Evolutionary conservation across 108 stramenopile genomes (phyloP), one percentile per base, ranked within the genome.

Genomic region (Nitzschia sp.): DNA sequence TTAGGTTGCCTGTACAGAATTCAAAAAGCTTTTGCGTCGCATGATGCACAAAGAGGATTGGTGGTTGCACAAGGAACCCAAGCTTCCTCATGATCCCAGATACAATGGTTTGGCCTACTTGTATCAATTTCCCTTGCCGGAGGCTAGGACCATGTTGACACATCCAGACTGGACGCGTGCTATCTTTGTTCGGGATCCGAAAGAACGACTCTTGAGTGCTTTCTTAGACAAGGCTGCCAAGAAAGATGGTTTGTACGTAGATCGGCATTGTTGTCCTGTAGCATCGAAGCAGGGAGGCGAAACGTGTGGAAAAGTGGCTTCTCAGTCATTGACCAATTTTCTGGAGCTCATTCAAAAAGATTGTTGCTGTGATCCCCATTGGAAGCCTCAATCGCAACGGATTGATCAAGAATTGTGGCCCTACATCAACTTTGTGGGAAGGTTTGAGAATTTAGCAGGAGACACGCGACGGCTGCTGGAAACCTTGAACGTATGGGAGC

Each of bases 171-270:
- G 84, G 84, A 83, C 84, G 5, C 48, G 78, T 40, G 87, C 88
- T 3, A 71, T 83, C 11, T 81, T 89, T 54, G 84, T 89, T 0
- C 53, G 88, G 10, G 84, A 89, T 80, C 88, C 88, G 7, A 80
- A 82, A 44, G 78, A 85, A 52, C 71, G 88, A 41, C 14, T 82
- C 1, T 52, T 89, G 25, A 74, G 71, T 24, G 80, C 83, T 24
- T 88, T 63, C 72, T 44, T 88, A 41, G 76, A 84, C 69, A 77
- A 84, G 59, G 74, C 60, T 3, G 61, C 53, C 29, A 60, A 63
- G 19, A 80, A 79, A 24, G 51, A 70, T 10, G 67, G 63, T 7
- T 12, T 5, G 15, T 72, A 74, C 21, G 42, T 79, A 7, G 19
- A 41, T 40, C 38, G 53, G 8, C 67, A 66, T 44, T 76, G 80